These are phyloP conservation scores for Eucalyptus cloeziana DNA, from an alignment of 345 rosid species.

Conservation along the genomic window DNA sequence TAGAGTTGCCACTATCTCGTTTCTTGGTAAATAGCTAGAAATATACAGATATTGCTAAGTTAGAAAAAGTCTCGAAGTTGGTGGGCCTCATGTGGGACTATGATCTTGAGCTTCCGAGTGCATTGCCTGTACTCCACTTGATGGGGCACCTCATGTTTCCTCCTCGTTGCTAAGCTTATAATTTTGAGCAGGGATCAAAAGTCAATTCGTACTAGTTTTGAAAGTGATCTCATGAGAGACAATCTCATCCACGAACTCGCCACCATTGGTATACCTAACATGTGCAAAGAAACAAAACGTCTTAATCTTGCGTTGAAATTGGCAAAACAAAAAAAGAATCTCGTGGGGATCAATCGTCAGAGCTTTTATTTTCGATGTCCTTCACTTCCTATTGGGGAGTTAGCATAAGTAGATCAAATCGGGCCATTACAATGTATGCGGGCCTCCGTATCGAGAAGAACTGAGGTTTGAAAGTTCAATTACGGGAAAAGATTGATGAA, in stretches of 20 bases:
- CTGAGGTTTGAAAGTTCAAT: not conserved
- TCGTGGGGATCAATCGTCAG: accelerated
- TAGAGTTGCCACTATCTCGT: not conserved
- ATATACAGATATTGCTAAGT: not conserved
- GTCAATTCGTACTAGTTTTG: not conserved
- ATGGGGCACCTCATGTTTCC: not conserved
- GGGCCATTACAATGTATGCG: no score
- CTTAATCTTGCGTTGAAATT: not conserved
- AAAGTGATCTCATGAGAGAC: not conserved
- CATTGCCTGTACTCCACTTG: not conserved
- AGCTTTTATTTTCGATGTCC: not conserved
- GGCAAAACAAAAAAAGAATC: not conserved
- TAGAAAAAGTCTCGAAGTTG: not conserved
- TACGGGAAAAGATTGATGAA: not conserved
- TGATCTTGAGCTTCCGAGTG: not conserved
- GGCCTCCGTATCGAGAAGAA: not conserved
- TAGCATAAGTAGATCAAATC: not conserved
- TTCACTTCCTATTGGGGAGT: accelerated
- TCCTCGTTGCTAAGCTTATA: not conserved
- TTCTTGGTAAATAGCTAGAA: not conserved
- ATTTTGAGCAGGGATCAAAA: not conserved
- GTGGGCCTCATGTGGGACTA: not conserved
- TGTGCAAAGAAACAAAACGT: not conserved
- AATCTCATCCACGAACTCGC: not conserved
- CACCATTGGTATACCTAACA: not conserved